A percentile compares a stretch with the other conserved stretches of the same genome.
These are phyloP conservation scores for Amanita fuliginea DNA, from an alignment of 768 basidiomycete genomes.

Conservation along the genomic window DNA sequence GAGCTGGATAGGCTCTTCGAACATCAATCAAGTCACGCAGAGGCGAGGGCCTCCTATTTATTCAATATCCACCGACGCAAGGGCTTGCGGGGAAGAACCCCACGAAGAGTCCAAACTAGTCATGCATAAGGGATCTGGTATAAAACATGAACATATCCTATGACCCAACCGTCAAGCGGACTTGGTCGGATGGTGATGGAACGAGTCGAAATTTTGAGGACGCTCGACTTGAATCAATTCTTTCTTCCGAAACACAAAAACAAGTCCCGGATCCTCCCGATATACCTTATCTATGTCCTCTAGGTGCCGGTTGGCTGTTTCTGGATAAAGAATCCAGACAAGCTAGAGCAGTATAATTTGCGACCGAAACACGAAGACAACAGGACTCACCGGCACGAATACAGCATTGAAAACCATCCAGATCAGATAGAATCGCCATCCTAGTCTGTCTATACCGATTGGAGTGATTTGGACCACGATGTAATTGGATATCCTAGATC, in stretches of 20 bases:
- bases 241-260: conserved; percentile 29
- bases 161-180: too few species aligned
- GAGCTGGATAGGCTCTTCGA: neutral
- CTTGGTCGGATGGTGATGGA: too few species aligned
- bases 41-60: neutral
- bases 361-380: neutral
- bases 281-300: conserved; percentile 41
- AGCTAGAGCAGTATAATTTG: conserved; percentile 15
- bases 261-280: conserved; percentile 29
- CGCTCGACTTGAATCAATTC: conserved; percentile 31
- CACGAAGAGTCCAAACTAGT: too few species aligned
- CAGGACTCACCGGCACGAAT: conserved; percentile 32
- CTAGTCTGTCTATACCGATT: conserved; percentile 30
- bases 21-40: neutral
- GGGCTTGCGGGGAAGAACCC: too few species aligned
- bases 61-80: too few species aligned
- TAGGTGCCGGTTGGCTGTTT: conserved; percentile 37
- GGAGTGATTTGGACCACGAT: conserved; percentile 41
- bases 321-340: conserved; percentile 36
- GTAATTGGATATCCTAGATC: conserved; percentile 35
- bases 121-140: too few species aligned
- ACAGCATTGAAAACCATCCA: conserved; percentile 37
- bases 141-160: too few species aligned
- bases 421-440: conserved; percentile 39
- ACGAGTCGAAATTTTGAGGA: conserved; percentile 24